phyloP scores from a whole-genome alignment of 73 alveolate species.

The Paraurostyla sp. region DNA sequence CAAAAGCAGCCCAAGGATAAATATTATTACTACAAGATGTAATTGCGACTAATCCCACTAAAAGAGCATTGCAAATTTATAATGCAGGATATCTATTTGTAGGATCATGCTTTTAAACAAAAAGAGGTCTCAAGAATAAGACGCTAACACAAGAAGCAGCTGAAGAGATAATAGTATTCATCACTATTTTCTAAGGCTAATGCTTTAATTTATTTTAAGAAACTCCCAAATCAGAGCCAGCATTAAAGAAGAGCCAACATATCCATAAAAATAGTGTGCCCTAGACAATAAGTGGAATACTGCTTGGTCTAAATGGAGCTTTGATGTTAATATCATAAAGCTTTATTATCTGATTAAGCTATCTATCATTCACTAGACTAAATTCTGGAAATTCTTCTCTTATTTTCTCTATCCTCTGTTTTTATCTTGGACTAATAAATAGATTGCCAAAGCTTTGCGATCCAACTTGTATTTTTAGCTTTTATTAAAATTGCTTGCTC shows the following conservation, averaged over 20 bases:
- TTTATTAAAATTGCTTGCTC: background rate
- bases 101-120: background rate
- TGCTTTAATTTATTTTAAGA: background rate
- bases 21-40: conserved; percentile 72
- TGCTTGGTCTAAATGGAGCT: conserved; percentile 14
- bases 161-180: conserved; percentile 73
- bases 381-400: conserved; percentile 58
- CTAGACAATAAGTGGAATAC: conserved; percentile 66
- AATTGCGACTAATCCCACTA: conserved; percentile 75
- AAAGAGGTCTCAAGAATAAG: conserved; percentile 8
- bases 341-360: conserved; percentile 1
- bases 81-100: conserved; percentile 55
- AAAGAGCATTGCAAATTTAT: conserved; percentile 59
- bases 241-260: conserved; percentile 80
- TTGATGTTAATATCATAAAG: conserved; percentile 36
- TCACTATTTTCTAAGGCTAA: conserved; percentile 61
- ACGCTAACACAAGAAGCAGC: conserved; percentile 50
- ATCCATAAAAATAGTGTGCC: conserved; percentile 78
- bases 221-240: conserved; percentile 59
- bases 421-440: conserved; percentile 9
- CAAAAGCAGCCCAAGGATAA: conserved; percentile 69
- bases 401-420: conserved; percentile 14
- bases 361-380: conserved; percentile 12
- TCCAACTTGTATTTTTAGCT: background rate
- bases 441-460: background rate